These are phyloP conservation scores for Aspergillus fijiensis DNA, from an alignment of 2,329 filamentous ascomycete species.

Conservation along the genomic window DNA sequence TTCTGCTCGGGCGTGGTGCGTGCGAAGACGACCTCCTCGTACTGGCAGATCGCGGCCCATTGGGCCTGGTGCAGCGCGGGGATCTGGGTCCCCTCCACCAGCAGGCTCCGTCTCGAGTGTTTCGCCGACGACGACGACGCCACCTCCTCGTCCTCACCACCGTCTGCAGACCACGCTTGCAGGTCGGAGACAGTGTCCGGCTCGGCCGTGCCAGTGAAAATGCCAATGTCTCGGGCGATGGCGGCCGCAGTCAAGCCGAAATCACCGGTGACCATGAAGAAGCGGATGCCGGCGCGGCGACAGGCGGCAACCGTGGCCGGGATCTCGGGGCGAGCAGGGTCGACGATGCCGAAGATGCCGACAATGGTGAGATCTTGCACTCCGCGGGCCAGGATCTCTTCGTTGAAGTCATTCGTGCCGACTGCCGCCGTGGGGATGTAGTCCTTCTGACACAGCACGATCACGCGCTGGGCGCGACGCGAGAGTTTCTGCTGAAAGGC, in stretches of 20 bases:
- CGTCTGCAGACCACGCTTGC: conserved; percentile 13
- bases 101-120: conserved; percentile 51
- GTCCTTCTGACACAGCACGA: conserved; percentile 65
- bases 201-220: conserved; percentile 43
- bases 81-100: conserved; percentile 66
- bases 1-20: conserved; percentile 47
- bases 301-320: conserved; percentile 36
- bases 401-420: conserved; percentile 51
- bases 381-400: conserved; percentile 48
- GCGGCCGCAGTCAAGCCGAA: conserved; percentile 42
- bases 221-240: conserved; percentile 44
- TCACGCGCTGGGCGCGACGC: conserved; percentile 66
- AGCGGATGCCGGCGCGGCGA: conserved; percentile 38
- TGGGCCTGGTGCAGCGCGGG: conserved; percentile 64
- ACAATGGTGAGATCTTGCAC: conserved; percentile 49
- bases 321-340: conserved; percentile 41
- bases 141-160: not conserved
- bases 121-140: not conserved
- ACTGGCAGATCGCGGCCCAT: conserved; percentile 63
- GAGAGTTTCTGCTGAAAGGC: conserved; percentile 67
- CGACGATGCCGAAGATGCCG: conserved; percentile 52
- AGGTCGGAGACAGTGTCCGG: conserved; percentile 60
- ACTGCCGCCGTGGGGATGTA: conserved; percentile 46
- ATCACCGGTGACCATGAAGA: conserved; percentile 48
- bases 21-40: conserved; percentile 52